These are phyloP conservation scores for Neofusicoccum umdonicola DNA, from an alignment of 2,329 filamentous ascomycete species.

Conservation along the genomic window DNA sequence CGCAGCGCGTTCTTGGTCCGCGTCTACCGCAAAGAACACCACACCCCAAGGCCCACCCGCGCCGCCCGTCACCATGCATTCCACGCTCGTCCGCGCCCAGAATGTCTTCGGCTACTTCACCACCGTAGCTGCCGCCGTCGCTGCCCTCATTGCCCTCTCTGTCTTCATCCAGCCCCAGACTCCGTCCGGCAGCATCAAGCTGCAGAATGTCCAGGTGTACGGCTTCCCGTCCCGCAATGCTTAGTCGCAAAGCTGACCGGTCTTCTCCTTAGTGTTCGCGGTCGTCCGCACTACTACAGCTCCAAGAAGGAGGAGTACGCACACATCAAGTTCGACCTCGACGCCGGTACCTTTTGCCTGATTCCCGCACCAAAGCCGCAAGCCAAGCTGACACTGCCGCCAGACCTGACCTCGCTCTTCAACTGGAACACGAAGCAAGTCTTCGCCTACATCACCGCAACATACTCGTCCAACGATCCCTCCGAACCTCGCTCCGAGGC, in stretches of 20 bases:
- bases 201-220: conserved; percentile 84
- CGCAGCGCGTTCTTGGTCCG: not conserved
- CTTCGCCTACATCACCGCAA: conserved; percentile 92
- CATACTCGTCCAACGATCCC: conserved; percentile 53
- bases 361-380: not conserved
- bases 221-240: not conserved
- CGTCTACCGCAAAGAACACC: not conserved
- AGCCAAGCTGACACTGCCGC: conserved; percentile 12
- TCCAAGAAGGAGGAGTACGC: conserved; percentile 93
- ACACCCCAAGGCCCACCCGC: not conserved
- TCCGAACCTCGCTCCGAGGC: conserved; percentile 56
- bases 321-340: conserved; percentile 86
- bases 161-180: conserved; percentile 69
- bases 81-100: conserved; percentile 77
- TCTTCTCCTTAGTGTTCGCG: conserved; percentile 64
- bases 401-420: conserved; percentile 84
- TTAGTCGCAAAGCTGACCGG: not conserved
- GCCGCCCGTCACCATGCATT: conserved; percentile 67
- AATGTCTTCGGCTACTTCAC: conserved; percentile 98
- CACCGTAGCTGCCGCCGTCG: conserved; percentile 81
- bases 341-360: conserved; percentile 56
- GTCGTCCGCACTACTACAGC: conserved; percentile 94
- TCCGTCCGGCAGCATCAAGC: conserved; percentile 62
- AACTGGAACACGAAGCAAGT: conserved; percentile 99
- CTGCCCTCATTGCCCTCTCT: conserved; percentile 74